phyloP scores from a whole-genome alignment of 495 filamentous ascomycete genomes.

The Pseudevernia furfuracea region DNA sequence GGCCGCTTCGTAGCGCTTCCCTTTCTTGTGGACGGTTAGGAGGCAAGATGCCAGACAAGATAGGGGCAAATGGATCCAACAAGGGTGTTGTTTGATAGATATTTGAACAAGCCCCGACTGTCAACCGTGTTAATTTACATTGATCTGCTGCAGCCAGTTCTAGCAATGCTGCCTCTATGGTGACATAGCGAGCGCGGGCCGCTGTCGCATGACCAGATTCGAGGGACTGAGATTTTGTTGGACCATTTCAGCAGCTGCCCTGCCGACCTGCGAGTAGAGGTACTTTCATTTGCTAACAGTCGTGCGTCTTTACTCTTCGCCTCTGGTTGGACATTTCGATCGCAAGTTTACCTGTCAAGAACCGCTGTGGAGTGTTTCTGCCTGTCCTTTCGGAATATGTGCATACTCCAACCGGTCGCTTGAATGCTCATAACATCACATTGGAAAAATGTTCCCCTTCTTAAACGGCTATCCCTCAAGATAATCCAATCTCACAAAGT shows the following conservation, averaged over 20 bases:
- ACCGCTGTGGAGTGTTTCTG: conserved; percentile 14
- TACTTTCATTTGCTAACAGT: too few relatives aligned
- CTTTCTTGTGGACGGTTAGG: too few relatives aligned
- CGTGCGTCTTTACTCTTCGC: too few relatives aligned
- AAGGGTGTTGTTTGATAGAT: too few relatives aligned
- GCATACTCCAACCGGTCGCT: neutral
- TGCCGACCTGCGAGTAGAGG: too few relatives aligned
- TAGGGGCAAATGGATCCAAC: too few relatives aligned
- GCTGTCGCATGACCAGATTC: conserved; percentile 6
- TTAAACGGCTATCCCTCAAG: conserved; percentile 5
- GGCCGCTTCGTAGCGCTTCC: neutral
- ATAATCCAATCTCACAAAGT: conserved; percentile 24
- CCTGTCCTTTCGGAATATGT: conserved; percentile 8
- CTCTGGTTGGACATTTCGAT: too few relatives aligned
- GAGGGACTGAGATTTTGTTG: conserved; percentile 6
- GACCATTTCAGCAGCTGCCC: conserved; percentile 8
- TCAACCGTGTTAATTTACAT: neutral
- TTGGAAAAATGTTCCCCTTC: neutral
- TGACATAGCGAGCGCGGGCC: conserved; percentile 18
- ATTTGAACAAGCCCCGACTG: too few relatives aligned
- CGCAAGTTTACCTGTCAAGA: too few relatives aligned
- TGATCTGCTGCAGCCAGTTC: conserved; percentile 9
- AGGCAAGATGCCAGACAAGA: too few relatives aligned
- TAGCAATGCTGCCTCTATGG: neutral
- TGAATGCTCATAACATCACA: neutral